Percentiles rank a stretch among this genome's conserved stretches.
Conservation (phyloP, 257 asterid genomes). For the Nicotiana tabacum region DNA sequence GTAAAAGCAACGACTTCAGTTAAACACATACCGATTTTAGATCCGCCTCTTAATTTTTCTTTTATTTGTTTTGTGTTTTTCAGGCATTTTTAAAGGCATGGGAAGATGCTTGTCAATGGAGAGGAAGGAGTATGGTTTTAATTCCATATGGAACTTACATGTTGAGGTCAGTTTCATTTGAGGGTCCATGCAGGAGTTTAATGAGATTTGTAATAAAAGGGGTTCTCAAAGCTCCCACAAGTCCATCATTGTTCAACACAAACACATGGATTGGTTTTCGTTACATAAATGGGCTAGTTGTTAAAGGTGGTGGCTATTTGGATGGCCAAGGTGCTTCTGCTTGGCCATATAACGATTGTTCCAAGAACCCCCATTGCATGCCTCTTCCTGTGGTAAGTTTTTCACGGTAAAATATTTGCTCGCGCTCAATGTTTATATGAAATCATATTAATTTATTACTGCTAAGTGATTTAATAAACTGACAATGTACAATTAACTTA, state of each 20-base stretch:
- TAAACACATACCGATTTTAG: no score
- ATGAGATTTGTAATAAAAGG: slow-evolving; percentile 39
- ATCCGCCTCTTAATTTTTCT: no score
- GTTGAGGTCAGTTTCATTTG: slow-evolving; percentile 36
- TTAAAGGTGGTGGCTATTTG: slow-evolving; percentile 64
- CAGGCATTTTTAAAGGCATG: slow-evolving; percentile 68
- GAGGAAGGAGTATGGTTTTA: slow-evolving; percentile 36
- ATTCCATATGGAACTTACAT: slow-evolving; percentile 43
- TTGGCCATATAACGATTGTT: slow-evolving; percentile 67
- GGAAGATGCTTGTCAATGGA: slow-evolving; percentile 48
- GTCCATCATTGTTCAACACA: slow-evolving; percentile 17
- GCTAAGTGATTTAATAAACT: no score
- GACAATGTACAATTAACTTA: no score
- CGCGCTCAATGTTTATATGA: no score
- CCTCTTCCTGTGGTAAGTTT: slow-evolving; percentile 60
- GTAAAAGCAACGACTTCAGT: no score
- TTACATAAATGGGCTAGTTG: slow-evolving; percentile 32
- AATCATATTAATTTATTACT: no score
- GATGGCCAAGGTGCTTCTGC: slow-evolving; percentile 70
- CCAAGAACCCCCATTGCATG: slow-evolving; percentile 32
- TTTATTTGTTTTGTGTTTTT: neutral
- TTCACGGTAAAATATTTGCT: no score
- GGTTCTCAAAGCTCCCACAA: slow-evolving; percentile 41
- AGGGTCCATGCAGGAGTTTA: slow-evolving; percentile 47
- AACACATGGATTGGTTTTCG: slow-evolving; percentile 71